Base-by-base conservation (phyloP, 163 green algal genomes). In the Scenedesmus sp. region DNA sequence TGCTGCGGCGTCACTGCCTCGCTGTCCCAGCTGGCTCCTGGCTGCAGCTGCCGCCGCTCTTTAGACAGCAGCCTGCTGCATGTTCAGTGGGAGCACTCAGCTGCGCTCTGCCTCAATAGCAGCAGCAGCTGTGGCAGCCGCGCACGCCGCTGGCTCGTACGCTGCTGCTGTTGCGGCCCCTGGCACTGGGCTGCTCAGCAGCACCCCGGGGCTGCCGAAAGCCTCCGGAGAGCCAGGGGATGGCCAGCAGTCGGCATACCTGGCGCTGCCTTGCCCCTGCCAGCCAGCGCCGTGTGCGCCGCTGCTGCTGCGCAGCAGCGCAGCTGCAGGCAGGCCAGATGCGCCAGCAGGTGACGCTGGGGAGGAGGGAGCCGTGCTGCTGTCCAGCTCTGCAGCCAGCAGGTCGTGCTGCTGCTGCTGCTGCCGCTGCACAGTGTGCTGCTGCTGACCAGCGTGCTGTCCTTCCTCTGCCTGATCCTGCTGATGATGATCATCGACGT, bases 161-260 rank as follows among this genome's bases (percentile, higher is more conserved):
- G 26, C 81, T 35, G 81, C 33, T 90, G 70, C 30, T 81, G 76
- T 15, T 65, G 59, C 37, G 20, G 56, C 61, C 26, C n/a, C 61
- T 13, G 35, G 56, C 83, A 89, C 85, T 30, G 85, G 87, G 53
- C 87, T 91, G 56, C 87, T 91, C 35, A 91, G 53, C 87, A 91
- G 79, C 56, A 91, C 87, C 1, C 30, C 16, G 20, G 87, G 87
- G 53, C 87, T 91, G 59, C 78, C 87, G 30, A 80, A 59, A 10
- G 30, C 20, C 20, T n/a, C 86, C 51, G 78, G 46, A n/a, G 70
- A 85, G 30, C 18, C 76, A 44, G 78, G 51, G 33, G 78, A 87
- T 20, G 78, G 33, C 56, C 87, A 85, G 46, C 85, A 85, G 33
- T 85, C 85, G 37, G 37, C 73, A 42, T 89, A 83, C 9, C 85